Percentiles rank a stretch among this genome's conserved stretches.
These are phyloP conservation scores for Phycomyces nitens DNA, from an alignment of 192 early-diverging fungal genomes.

Conservation along the genomic window DNA sequence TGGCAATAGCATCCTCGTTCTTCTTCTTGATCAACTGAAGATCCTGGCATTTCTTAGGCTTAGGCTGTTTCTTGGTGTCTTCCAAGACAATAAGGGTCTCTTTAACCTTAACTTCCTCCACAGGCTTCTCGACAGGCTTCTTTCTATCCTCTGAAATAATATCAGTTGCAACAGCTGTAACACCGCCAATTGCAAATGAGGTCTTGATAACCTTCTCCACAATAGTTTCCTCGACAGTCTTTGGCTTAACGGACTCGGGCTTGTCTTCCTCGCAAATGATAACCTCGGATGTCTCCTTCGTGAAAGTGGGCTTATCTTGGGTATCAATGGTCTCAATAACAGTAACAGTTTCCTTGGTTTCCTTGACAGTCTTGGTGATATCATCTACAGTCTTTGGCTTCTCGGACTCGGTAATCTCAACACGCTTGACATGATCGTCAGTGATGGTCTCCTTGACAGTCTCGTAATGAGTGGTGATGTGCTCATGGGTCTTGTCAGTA, in stretches of 20 bases:
- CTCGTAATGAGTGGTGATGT: constrained; percentile 5
- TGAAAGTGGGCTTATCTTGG: not conserved
- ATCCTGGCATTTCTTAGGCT: not conserved
- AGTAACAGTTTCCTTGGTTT: not conserved
- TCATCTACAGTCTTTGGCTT: not conserved
- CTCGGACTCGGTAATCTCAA: not conserved
- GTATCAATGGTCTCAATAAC: not conserved
- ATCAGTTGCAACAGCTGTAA: not conserved
- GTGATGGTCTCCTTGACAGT: constrained; percentile 8
- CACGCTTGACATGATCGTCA: constrained; percentile 5
- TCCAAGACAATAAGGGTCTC: not conserved
- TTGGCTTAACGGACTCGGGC: not conserved
- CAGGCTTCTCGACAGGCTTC: not conserved
- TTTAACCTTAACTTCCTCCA: not conserved
- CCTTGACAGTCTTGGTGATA: not conserved
- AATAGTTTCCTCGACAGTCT: not conserved
- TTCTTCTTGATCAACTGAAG: constrained; percentile 2
- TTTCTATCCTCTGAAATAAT: too few species aligned
- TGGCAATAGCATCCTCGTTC: not conserved
- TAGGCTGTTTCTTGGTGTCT: not conserved
- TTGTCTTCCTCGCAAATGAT: not conserved
- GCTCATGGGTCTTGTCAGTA: not conserved
- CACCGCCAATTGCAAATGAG: not conserved
- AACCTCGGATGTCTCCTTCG: not conserved
- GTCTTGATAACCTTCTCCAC: not conserved